Evolutionary conservation across 2,329 filamentous ascomycete genomes (phyloP).

Genomic region (Phyllachora maydis): DNA sequence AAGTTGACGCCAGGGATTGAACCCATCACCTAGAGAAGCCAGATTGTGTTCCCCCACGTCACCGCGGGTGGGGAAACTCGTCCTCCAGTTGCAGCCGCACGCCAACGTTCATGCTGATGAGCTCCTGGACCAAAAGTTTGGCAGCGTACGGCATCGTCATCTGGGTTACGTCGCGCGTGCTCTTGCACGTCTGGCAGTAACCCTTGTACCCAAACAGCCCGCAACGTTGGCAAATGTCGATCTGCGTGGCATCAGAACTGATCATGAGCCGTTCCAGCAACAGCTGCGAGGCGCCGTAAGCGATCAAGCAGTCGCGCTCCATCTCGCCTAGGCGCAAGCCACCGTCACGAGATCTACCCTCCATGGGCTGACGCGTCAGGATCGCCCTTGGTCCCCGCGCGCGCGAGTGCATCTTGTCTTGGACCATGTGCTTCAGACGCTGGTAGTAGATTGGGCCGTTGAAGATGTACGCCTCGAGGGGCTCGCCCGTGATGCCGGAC

Average conservation of each 20-base stretch:
- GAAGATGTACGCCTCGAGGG: constrained; percentile 89
- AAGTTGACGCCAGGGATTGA: no score
- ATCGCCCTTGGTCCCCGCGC: constrained; percentile 79
- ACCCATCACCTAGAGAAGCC: no score
- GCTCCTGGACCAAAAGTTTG: constrained; percentile 85
- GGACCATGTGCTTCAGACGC: constrained; percentile 99
- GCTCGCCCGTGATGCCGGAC: constrained; percentile 83
- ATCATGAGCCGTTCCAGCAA: constrained; percentile 89
- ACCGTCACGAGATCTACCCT: constrained; percentile 82
- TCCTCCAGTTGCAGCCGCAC: constrained; percentile 80
- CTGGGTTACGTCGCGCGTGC: constrained; percentile 61
- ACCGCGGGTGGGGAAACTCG: constrained; percentile 56
- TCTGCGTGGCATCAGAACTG: constrained; percentile 70
- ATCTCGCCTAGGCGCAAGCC: constrained; percentile 91
- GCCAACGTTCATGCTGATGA: constrained; percentile 98
- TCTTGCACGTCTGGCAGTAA: constrained; percentile 86
- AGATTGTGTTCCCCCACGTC: no score
- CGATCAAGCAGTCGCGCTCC: constrained; percentile 96
- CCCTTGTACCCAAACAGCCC: constrained; percentile 91
- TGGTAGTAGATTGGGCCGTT: constrained; percentile 99
- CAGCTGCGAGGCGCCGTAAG: constrained; percentile 85
- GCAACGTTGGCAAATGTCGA: constrained; percentile 87
- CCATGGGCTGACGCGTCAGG: constrained; percentile 84
- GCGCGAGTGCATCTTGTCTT: constrained; percentile 98
- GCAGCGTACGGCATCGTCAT: constrained; percentile 98